Evolutionary conservation across 176 grass and related monocot species (phyloP), one percentile per base, ranked within the genome.

Genomic region (Oryza brachyantha): DNA sequence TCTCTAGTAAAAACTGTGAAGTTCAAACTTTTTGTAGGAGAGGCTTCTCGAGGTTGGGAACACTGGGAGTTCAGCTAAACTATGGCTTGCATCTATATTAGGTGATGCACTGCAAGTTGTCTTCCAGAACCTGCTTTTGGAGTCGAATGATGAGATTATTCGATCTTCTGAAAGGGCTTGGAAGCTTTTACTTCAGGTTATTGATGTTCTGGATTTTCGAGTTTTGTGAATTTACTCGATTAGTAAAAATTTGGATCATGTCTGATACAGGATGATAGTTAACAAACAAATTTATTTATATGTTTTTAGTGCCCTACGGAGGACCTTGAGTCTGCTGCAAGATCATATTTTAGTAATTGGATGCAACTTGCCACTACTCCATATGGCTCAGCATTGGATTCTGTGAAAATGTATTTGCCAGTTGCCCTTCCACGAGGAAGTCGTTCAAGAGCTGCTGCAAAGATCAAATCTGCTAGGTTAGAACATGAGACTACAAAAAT

Each of bases 51-150:
- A 94, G 79, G 96, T 95, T 81, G 74, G 92, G 81, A 90, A 93
- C 70, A 89, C 79, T 12, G 88, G 85, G 67, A 91, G 78, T 41
- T 87, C 90, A 73, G 75, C 45, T 66, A 81, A 80, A 58, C 92
- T 99, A 60, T 99, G 92, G 96, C 77, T 88, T 54, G 68, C 92
- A 79, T 95, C 92, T 21, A 87, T 99, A 73, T 89, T 99, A 72
- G 84, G 96, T 61, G 92, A 99, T 75, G 92, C 96, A 68, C 79
- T 99, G 74, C 83, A 91, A 65, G 89, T 99, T 89, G 90, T 95
- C 46, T 99, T 91, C 74, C 96, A 99, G 75, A 99, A 99, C 85
- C 75, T 99, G 81, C 92, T 99, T 74, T 87, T 99, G 86, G 96
- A 99, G 80, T 84, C 96, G 36, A 99, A 99, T 85, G 90, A 95